Conservation (phyloP, 768 basidiomycete genomes). For the Suillus luteus region DNA sequence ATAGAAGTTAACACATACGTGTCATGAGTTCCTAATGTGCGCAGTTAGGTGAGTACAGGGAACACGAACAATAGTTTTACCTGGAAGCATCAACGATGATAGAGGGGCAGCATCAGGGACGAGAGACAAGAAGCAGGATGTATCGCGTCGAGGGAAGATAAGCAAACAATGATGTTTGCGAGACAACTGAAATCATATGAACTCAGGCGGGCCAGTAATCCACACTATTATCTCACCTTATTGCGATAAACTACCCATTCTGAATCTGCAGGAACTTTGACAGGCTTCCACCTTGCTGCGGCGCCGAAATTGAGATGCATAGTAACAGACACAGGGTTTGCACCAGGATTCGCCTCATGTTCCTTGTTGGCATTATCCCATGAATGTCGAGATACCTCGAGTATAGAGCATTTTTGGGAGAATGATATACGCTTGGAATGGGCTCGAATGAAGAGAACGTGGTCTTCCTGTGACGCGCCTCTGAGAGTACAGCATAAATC, state of each 20-base stretch:
- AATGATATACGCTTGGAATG: slow-evolving; percentile 27
- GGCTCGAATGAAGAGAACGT: slow-evolving; percentile 24
- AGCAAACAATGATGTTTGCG: slow-evolving; percentile 48
- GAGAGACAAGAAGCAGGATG: slow-evolving; percentile 56
- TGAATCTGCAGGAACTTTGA: slow-evolving; percentile 44
- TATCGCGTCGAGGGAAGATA: slow-evolving; percentile 60
- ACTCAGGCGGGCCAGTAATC: background rate
- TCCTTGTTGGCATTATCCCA: slow-evolving; percentile 26
- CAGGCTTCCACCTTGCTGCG: slow-evolving; percentile 47
- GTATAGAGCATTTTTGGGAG: slow-evolving; percentile 19
- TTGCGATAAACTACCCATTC: slow-evolving; percentile 62
- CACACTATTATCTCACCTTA: slow-evolving; percentile 40
- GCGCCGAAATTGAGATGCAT: slow-evolving; percentile 26
- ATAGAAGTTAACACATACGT: slow-evolving; percentile 45
- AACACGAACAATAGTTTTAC: slow-evolving; percentile 40
- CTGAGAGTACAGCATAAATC: slow-evolving; percentile 25
- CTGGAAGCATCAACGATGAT: slow-evolving; percentile 78
- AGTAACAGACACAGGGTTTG: slow-evolving; percentile 17
- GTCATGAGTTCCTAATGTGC: slow-evolving; percentile 60
- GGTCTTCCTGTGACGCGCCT: background rate
- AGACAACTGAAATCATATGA: slow-evolving; percentile 40
- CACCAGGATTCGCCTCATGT: slow-evolving; percentile 1
- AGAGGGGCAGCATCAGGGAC: slow-evolving; percentile 70
- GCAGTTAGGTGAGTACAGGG: slow-evolving; percentile 15
- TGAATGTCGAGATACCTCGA: slow-evolving; percentile 22